Base-by-base conservation (phyloP, 768 basidiomycete genomes). In the Leccinum aurantiacum region DNA sequence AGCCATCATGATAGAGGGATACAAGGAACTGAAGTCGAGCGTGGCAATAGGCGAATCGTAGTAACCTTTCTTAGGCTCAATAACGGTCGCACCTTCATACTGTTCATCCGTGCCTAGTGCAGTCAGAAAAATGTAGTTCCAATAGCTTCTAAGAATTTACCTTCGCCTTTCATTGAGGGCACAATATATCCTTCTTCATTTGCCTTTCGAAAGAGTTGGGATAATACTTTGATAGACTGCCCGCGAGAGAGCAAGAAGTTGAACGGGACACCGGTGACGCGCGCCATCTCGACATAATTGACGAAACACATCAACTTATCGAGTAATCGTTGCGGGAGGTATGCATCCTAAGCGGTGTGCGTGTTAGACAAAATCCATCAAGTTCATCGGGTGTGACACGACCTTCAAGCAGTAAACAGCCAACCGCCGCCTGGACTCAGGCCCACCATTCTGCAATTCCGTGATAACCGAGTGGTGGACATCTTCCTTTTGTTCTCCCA, bases 1-100 rank as follows among this genome's bases (percentile, higher is more conserved):
- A 3, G 96, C 97, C 95, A 98, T 98, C 97, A 99, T 99, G 76
- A 99, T 98, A 0, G 97, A 98, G 4, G 97, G 97, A 75, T 99
- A 99, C 61, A 99, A 82, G 2, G 95, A 98, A 60, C 93, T 95
- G 77, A 99, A 99, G 82, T 99, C 97, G 51, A 99, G 84, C 0
- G 97, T 98, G 13, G 97, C 95, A 68, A 99, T 98, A 2, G 97
- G 97, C 0, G 87, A 84, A 70, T 97, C 93, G 71, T 98, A 99
- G 75, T 94, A 99, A 0, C 96, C 97, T 69, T 89, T 94, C 73
- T 84, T 87, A 4, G 97, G 97, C 70, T 99, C 97, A 65, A 99
- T 98, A 67, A 99, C 97, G 11, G 95, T 99, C 4, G 97, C 97
- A 63, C 97, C 97, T 78, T 98, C 97, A 66, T 99, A 99, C 69